phyloP scores from a whole-genome alignment of 306 rosid species.

The Corylus heterophylla region DNA sequence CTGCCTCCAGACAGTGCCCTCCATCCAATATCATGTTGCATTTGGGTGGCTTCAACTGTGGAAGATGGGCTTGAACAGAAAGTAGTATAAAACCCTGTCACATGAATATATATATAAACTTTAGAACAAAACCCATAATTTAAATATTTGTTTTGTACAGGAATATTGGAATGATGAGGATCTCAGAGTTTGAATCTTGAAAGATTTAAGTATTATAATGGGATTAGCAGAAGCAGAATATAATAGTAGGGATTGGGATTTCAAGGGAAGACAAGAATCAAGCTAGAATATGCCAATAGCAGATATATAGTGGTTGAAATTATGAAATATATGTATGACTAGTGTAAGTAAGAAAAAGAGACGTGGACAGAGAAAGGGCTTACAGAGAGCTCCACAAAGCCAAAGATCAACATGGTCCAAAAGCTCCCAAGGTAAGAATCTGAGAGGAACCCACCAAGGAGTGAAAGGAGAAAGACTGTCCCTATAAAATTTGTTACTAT shows the following conservation, averaged over 20 bases:
- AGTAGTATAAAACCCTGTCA: slow-evolving; percentile 59
- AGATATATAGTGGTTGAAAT: slow-evolving; percentile 7
- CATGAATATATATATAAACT: neutral
- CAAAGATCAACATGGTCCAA: slow-evolving; percentile 57
- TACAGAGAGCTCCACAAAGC: slow-evolving; percentile 61
- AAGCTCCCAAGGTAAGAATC: slow-evolving; percentile 72
- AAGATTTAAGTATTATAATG: neutral
- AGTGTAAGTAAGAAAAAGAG: slow-evolving; percentile 2
- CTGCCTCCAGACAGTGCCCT: slow-evolving; percentile 39
- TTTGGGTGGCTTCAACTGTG: slow-evolving; percentile 44
- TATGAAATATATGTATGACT: neutral
- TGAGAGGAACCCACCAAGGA: slow-evolving; percentile 63
- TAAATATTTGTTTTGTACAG: neutral
- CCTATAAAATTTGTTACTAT: slow-evolving; percentile 64
- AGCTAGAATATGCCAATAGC: slow-evolving; percentile 21
- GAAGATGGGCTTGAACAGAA: slow-evolving; percentile 57
- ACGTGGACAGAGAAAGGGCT: slow-evolving; percentile 7
- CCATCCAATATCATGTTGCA: slow-evolving; percentile 33
- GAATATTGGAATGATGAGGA: neutral
- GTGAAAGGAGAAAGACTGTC: slow-evolving; percentile 60
- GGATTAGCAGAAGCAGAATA: slow-evolving; percentile 2
- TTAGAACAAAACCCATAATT: no score
- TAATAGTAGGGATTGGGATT: slow-evolving; percentile 9
- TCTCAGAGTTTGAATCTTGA: neutral
- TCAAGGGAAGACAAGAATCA: slow-evolving; percentile 21